Percentiles rank a stretch among this genome's conserved stretches.
These are phyloP conservation scores for Trametes sp. DNA, from an alignment of 1,284 basidiomycete genomes.

Conservation along the genomic window DNA sequence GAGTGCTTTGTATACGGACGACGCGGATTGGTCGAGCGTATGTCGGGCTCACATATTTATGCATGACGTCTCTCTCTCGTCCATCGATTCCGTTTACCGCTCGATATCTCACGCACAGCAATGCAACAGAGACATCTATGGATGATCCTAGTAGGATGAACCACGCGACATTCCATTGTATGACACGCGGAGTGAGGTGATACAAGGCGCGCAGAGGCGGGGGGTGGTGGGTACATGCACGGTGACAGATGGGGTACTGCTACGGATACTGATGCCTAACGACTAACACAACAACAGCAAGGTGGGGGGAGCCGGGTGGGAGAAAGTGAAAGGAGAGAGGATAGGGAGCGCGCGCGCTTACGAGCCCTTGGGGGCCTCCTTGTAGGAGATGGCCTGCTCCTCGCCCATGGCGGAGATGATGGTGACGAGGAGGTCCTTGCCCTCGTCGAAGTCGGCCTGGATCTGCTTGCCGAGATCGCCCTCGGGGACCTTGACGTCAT, in stretches of 20 bases:
- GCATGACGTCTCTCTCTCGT: too few species aligned
- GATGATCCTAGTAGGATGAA: slow-evolving; percentile 26
- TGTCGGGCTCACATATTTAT: too few species aligned
- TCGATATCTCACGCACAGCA: too few species aligned
- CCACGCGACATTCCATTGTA: slow-evolving; percentile 33
- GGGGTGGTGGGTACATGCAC: slow-evolving; percentile 31
- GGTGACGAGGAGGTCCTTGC: slow-evolving; percentile 91
- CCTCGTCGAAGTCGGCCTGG: slow-evolving; percentile 77
- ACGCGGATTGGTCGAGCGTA: too few species aligned
- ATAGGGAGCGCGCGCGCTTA: slow-evolving; percentile 33
- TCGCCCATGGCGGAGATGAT: slow-evolving; percentile 93
- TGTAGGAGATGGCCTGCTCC: slow-evolving; percentile 89
- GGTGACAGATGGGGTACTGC: slow-evolving; percentile 32
- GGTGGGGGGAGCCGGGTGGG: slow-evolving; percentile 26
- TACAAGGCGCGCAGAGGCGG: slow-evolving; percentile 30
- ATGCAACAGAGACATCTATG: not conserved
- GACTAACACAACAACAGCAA: slow-evolving; percentile 32
- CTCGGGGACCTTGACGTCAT: slow-evolving; percentile 96
- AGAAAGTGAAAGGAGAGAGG: slow-evolving; percentile 11
- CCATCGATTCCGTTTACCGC: too few species aligned
- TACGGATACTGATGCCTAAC: slow-evolving; percentile 34
- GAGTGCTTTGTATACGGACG: too few species aligned
- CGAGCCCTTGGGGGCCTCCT: slow-evolving; percentile 79
- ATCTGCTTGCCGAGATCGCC: slow-evolving; percentile 85
- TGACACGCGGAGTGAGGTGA: slow-evolving; percentile 25